A percentile compares a stretch with the other conserved stretches of the same genome.
Evolutionary conservation across 1,139 yeast species (phyloP).

Genomic region (Sugiyamaella grinbergsii): DNA sequence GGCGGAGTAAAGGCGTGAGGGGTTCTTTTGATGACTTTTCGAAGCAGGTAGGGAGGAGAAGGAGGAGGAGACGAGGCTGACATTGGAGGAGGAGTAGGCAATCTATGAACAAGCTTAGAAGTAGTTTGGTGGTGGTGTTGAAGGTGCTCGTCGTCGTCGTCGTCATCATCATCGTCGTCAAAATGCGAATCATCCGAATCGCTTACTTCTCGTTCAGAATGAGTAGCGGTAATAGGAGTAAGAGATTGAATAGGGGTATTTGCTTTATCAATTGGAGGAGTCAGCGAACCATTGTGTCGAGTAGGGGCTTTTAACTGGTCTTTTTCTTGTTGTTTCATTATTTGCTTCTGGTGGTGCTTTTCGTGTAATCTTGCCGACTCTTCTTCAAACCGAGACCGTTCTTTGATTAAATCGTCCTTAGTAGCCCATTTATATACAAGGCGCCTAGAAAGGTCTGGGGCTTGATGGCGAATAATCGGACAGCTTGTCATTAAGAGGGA

Average conservation of each 20-base stretch:
- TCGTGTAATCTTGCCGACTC: conserved; percentile 13
- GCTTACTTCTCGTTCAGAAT: conserved; percentile 6
- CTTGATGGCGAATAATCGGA: conserved; percentile 36
- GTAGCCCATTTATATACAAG: conserved; percentile 35
- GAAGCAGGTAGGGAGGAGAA: conserved; percentile 30
- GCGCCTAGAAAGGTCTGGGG: conserved; percentile 37
- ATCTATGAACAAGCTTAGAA: conserved; percentile 12
- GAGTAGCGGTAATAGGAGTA: conserved; percentile 11
- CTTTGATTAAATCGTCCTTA: conserved; percentile 22
- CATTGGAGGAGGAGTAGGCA: conserved; percentile 20
- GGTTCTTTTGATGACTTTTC: conserved; percentile 34
- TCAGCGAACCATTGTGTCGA: conserved; percentile 6
- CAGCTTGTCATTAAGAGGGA: conserved; percentile 27
- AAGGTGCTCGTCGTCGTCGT: not conserved
- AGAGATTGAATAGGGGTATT: conserved; percentile 2
- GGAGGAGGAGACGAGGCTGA: conserved; percentile 25
- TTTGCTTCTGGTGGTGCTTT: conserved; percentile 16
- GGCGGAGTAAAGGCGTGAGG: conserved; percentile 36
- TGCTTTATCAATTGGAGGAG: conserved; percentile 16
- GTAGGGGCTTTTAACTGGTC: not conserved
- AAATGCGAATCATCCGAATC: conserved; percentile 12
- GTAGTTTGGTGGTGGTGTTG: not conserved
- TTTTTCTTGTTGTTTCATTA: conserved; percentile 9
- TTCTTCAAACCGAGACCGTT: conserved; percentile 8
- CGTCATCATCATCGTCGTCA: conserved; percentile 2